Evolutionary conservation across 768 basidiomycete genomes (phyloP), one percentile per base, ranked within the genome.

Genomic region (Termitomyces sp.): DNA sequence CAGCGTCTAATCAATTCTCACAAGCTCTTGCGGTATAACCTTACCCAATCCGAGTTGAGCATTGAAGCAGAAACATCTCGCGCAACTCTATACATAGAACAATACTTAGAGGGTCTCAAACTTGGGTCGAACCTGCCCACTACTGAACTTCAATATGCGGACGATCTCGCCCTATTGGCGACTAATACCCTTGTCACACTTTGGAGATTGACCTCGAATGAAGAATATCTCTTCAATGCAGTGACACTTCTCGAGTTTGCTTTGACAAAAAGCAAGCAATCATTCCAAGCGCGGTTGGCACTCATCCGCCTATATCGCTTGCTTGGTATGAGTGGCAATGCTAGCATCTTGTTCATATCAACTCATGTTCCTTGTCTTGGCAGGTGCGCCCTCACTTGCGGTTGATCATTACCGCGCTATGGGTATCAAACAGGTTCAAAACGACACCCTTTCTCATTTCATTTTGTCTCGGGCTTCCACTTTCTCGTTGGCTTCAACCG

Each of bases 361-460:
- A 10, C 47, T 65, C 40, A 62, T 20, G 9, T 14, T 43, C 26
- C 23, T 18, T 44, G 40, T 38, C 12, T 60, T n/a, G 36, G 55
- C 64, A 93, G 93, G 90, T 58, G 88, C 89, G 16, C 79, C 92
- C 0, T 81, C 84, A 4, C 72, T 84, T 44, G 87, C 91, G 3
- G 63, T 93, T 62, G 87, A 91, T 56, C 92, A 95, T 67, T 95
- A 93, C 69, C 84, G 85, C 32, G 74, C 77, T 26, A 79, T 95
- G 76, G 84, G 86, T 61, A 77, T 91, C 61, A 94, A 94, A 69
- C 89, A 92, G 66, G 82, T 95, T 26, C 93, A 96, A 69, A 82
- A 88, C 58, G 95, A 97, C 67, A 96, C 95, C 0, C 77, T 97
- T 8, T 92, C 91, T 1, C 91, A 96, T 68, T 82, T 92, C 56